A percentile compares a stretch with the other conserved stretches of the same genome.
Conservation (phyloP, 257 asterid species). For the Coffea canephora region DNA sequence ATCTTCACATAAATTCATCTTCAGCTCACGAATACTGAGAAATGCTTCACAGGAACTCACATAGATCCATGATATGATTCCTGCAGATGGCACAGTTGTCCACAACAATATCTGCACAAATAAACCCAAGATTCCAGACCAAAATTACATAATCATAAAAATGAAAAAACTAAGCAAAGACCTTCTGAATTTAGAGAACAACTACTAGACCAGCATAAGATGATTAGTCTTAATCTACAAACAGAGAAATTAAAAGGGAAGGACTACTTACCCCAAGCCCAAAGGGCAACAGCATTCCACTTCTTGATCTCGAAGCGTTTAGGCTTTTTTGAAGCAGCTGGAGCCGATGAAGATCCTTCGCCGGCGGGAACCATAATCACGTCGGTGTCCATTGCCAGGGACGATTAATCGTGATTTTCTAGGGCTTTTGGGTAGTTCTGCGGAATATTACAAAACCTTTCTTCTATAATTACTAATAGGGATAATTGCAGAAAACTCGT, state of each 20-base stretch:
- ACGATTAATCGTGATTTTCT: not conserved
- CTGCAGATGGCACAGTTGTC: conserved; percentile 96
- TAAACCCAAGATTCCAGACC: not conserved
- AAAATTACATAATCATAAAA: not conserved
- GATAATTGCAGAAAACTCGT: too few relatives aligned
- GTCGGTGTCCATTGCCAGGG: conserved; percentile 44
- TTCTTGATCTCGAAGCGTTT: conserved; percentile 83
- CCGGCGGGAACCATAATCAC: conserved; percentile 68
- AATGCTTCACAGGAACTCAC: conserved; percentile 41
- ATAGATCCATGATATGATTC: conserved; percentile 96
- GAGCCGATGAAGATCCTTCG: conserved; percentile 53
- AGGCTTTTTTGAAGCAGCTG: conserved; percentile 66
- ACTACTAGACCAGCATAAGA: not conserved
- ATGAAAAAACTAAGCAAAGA: not conserved
- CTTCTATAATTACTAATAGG: too few relatives aligned
- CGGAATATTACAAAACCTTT: too few relatives aligned
- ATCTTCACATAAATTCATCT: too few relatives aligned
- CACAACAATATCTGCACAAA: conserved; percentile 80
- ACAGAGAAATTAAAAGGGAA: conserved; percentile 1
- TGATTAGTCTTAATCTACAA: not conserved
- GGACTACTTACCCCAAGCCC: conserved; percentile 85
- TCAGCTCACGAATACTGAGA: not conserved
- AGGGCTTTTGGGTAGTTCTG: not conserved
- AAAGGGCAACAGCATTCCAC: conserved; percentile 89
- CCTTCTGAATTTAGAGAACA: not conserved